phyloP scores from a whole-genome alignment of 2,329 filamentous ascomycete genomes.

The Elsinoe necatrix region DNA sequence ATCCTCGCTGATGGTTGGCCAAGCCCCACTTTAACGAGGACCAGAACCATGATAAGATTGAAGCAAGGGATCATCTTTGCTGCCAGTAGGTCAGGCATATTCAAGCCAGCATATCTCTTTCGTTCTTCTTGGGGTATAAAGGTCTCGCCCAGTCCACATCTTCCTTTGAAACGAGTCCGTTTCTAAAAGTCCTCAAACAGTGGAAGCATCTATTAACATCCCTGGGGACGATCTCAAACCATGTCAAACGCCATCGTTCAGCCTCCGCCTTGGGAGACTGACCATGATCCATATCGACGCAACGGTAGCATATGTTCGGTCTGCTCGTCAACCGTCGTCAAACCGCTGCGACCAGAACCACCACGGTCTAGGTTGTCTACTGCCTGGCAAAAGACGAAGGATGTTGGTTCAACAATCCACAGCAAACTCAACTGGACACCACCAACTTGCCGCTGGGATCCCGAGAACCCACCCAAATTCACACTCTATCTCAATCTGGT shows the following conservation, averaged over 20 bases:
- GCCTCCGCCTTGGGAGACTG: not conserved
- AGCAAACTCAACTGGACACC: conserved; percentile 51
- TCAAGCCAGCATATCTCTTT: not conserved
- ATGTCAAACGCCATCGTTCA: not conserved
- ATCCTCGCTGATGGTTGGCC: not conserved
- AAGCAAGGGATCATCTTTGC: not conserved
- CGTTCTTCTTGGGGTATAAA: not conserved
- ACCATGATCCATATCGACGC: conserved; percentile 5
- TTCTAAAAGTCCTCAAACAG: not conserved
- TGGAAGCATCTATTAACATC: not conserved
- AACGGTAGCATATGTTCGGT: conserved; percentile 6
- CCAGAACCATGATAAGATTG: not conserved
- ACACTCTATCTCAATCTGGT: conserved; percentile 60
- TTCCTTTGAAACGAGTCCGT: not conserved
- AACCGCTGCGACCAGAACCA: not conserved
- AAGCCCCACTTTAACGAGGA: not conserved
- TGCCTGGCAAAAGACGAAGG: not conserved
- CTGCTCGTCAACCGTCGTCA: conserved; percentile 1
- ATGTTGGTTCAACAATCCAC: conserved; percentile 16
- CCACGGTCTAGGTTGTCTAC: not conserved
- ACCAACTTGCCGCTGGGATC: conserved; percentile 58
- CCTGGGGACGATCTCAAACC: not conserved
- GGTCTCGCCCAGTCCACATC: not conserved
- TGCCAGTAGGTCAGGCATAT: not conserved
- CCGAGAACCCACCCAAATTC: conserved; percentile 57